Evolutionary conservation across 768 basidiomycete genomes (phyloP).

Genomic region (Dioszegia aurantiaca): DNA sequence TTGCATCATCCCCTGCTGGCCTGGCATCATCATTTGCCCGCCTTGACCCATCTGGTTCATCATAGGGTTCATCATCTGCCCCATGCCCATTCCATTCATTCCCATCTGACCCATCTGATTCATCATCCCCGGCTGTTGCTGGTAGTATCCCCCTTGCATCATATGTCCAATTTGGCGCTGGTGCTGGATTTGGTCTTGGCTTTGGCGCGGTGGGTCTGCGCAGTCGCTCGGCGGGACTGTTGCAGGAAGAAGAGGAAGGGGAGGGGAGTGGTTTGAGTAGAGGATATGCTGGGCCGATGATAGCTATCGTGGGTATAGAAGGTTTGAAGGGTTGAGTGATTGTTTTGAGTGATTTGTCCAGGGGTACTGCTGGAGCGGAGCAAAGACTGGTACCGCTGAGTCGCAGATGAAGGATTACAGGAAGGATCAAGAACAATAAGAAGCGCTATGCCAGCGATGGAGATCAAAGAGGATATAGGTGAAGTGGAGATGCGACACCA

Average conservation of each 20-base stretch:
- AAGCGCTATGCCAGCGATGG: too few relatives aligned
- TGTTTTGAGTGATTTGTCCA: neutral
- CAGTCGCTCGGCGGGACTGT: slow-evolving; percentile 2
- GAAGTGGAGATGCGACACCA: slow-evolving; percentile 1
- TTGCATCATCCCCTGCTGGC: neutral
- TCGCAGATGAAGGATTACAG: neutral
- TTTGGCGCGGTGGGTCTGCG: slow-evolving; percentile 1
- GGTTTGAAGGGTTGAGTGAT: neutral
- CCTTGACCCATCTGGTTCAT: slow-evolving; percentile 2
- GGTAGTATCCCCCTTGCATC: slow-evolving; percentile 12
- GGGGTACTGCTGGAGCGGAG: too few relatives aligned
- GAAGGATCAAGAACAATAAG: neutral
- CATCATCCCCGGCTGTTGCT: slow-evolving; percentile 10
- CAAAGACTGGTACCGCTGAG: too few relatives aligned
- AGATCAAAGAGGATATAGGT: too few relatives aligned
- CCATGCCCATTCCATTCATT: slow-evolving; percentile 8
- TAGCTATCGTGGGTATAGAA: neutral
- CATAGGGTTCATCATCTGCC: slow-evolving; percentile 5
- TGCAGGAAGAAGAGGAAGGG: slow-evolving; percentile 13
- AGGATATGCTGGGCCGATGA: slow-evolving; percentile 9
- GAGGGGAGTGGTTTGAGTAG: slow-evolving; percentile 2
- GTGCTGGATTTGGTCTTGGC: neutral
- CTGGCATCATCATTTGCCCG: too few relatives aligned
- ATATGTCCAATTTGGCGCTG: neutral
- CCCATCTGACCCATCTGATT: neutral